Conservation (phyloP, 805 yeast genomes). For the Myxozyma udenii region DNA sequence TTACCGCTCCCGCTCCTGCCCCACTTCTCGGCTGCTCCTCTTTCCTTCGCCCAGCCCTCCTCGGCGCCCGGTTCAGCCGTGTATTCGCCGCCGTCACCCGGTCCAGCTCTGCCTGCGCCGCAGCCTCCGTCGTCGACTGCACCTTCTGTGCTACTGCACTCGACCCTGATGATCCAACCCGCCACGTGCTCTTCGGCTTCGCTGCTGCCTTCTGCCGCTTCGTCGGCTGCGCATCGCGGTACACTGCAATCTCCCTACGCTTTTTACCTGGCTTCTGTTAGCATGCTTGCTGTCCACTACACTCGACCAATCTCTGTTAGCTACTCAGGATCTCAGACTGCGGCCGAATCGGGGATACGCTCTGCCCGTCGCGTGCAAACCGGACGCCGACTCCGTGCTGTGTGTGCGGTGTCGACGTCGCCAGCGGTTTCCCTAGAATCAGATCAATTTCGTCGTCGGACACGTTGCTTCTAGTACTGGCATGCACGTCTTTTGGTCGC, state of each 20-base stretch:
- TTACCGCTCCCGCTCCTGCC: no score
- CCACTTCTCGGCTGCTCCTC: no score
- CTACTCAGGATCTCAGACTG: no score
- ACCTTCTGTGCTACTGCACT: slow-evolving; percentile 1
- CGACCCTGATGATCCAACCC: background rate
- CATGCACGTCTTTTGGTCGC: background rate
- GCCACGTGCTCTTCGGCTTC: background rate
- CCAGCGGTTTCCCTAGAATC: background rate
- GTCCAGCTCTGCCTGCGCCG: background rate
- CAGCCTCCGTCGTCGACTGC: background rate
- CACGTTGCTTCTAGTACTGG: background rate
- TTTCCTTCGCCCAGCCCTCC: no score
- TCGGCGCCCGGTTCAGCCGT: no score
- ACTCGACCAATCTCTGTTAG: background rate
- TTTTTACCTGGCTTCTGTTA: background rate
- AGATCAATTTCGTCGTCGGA: background rate
- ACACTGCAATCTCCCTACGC: background rate
- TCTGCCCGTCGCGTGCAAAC: background rate
- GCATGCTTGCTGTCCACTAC: background rate
- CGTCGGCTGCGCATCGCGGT: background rate
- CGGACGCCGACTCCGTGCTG: background rate
- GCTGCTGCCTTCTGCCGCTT: background rate
- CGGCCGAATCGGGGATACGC: background rate
- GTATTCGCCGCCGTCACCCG: background rate
- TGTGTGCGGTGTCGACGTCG: background rate